Base-by-base conservation (phyloP, 306 rosid species). In the Boehmeria nivea region DNA sequence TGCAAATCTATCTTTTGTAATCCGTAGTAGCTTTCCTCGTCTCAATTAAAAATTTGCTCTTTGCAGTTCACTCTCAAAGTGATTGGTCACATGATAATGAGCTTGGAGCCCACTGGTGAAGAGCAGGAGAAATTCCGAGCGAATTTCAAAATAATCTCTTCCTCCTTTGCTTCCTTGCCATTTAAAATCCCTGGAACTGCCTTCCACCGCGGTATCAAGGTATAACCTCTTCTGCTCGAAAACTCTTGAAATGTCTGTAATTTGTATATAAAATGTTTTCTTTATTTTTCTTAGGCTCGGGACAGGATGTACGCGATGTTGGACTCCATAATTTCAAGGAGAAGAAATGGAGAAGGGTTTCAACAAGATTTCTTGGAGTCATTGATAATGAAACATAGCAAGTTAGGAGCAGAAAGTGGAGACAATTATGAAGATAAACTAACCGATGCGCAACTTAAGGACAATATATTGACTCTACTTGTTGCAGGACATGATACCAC, bases 401-500 rank as follows among this genome's bases (percentile, higher is more conserved):
- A 64, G 70, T 64, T 5, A 18, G 73, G 33, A 57, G 73, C 46
- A 45, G 64, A 48, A 46, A 67, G 51, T 55, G 71, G 61, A 63
- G 68, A 70, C 1, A 69, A 76, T 72, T 6, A 31, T 0, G 83
- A 78, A 64, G 75, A 88, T 18, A 88, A 85, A 66, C 85, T 88
- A 25, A 76, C 88, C 33, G 91, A 88, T 46, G 60, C 64, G 59
- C 97, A 88, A 51, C 46, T 88, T 81, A 88, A 85, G 59, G 96
- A 88, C 81, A 88, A 88, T 37, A 73, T 85, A 43, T 43, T 85
- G 34, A 88, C 97, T 57, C 66, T 85, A 56, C 72, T 88, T 23
- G 78, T 88, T 70, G 97, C 97, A 36, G 97, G 97, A 11, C 94
- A 88, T 67, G 97, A 85, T 50, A 85, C 97, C 34, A 88, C 97